These are phyloP conservation scores for Clitopilus hobsonii DNA, from an alignment of 768 basidiomycete species.

Conservation along the genomic window DNA sequence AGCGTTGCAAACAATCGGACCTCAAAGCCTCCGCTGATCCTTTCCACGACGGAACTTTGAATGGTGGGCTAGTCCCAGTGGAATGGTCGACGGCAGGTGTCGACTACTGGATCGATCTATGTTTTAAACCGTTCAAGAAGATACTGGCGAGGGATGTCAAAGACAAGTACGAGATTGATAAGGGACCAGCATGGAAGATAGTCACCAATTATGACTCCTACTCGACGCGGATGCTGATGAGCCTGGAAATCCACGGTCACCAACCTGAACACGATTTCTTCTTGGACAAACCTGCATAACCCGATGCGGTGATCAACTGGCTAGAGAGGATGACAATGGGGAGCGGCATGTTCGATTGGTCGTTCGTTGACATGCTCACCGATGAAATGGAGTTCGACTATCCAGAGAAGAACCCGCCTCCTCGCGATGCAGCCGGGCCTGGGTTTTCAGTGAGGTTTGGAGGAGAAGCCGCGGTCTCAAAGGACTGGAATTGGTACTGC, in stretches of 20 bases:
- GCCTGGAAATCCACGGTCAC: constrained; percentile 11
- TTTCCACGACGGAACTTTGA: background rate
- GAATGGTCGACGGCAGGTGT: constrained; percentile 1
- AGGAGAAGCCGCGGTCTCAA: background rate
- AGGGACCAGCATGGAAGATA: no score
- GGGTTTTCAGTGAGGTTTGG: constrained; percentile 16
- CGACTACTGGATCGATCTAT: background rate
- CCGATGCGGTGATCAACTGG: constrained; percentile 25
- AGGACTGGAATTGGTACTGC: constrained; percentile 13
- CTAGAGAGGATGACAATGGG: constrained; percentile 25
- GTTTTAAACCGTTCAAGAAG: constrained; percentile 8
- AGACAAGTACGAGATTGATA: no score
- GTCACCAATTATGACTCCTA: constrained; percentile 16
- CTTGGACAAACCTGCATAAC: constrained; percentile 10
- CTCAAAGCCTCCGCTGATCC: background rate
- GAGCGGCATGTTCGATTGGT: constrained; percentile 26
- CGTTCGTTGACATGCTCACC: constrained; percentile 29
- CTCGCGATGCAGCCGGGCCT: no score
- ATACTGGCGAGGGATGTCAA: constrained; percentile 11
- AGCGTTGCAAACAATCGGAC: constrained; percentile 2
- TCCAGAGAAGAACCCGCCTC: no score
- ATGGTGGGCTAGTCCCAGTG: constrained; percentile 2
- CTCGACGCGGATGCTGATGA: constrained; percentile 17
- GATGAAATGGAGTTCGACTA: constrained; percentile 18
- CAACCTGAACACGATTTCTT: constrained; percentile 14